phyloP scores from a whole-genome alignment of 495 filamentous ascomycete species.

The Lepidopterella palustris region DNA sequence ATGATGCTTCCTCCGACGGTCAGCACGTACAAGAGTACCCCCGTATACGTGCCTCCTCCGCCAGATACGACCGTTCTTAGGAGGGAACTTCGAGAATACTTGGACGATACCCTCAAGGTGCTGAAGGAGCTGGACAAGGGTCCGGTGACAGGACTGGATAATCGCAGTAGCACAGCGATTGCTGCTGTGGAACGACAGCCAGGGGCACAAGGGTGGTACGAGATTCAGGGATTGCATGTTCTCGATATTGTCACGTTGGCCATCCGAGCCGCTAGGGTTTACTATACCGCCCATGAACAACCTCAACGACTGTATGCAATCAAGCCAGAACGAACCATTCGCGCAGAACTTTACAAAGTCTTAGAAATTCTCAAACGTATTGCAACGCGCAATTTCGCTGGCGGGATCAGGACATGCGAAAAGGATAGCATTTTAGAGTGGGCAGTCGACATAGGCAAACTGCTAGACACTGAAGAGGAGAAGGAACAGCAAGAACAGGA shows the following conservation, averaged over 20 bases:
- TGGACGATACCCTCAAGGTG: constrained; percentile 59
- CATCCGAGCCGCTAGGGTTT: constrained; percentile 88
- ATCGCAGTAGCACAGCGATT: constrained; percentile 7
- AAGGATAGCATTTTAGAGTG: constrained; percentile 62
- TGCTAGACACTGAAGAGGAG: constrained; percentile 67
- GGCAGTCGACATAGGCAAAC: constrained; percentile 66
- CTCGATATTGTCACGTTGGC: constrained; percentile 88
- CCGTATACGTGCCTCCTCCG: constrained; percentile 78
- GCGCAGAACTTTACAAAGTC: constrained; percentile 72
- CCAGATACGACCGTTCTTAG: constrained; percentile 74
- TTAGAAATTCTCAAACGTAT: constrained; percentile 87
- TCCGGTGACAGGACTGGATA: constrained; percentile 9
- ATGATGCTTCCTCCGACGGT: constrained; percentile 90
- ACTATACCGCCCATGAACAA: constrained; percentile 81
- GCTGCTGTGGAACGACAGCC: constrained; percentile 34
- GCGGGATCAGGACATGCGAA: constrained; percentile 72
- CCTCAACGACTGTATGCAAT: constrained; percentile 78
- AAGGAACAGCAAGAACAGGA: constrained; percentile 66
- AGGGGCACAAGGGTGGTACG: constrained; percentile 59
- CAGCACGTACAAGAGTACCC: constrained; percentile 87
- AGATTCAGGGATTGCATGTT: constrained; percentile 85
- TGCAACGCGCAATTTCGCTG: constrained; percentile 80
- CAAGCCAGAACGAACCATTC: constrained; percentile 73
- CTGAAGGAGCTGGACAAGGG: constrained; percentile 43
- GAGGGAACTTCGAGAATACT: constrained; percentile 60